A percentile compares a stretch with the other conserved stretches of the same genome.
Evolutionary conservation across 108 stramenopile species (phyloP).

Genomic region (Epithemia pelagica): DNA sequence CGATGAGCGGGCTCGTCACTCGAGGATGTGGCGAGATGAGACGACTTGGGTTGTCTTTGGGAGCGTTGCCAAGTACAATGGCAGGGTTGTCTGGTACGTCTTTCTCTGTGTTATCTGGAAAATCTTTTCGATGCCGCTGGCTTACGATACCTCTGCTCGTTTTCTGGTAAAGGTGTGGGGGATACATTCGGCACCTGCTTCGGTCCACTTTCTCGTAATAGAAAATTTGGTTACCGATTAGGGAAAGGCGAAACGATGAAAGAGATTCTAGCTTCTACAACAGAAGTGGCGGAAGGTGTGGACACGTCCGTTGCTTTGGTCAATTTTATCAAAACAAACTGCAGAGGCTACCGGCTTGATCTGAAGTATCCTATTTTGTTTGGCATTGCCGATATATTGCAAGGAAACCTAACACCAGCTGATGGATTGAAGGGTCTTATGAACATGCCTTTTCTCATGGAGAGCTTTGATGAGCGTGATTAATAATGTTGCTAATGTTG

Average conservation of each 20-base stretch:
- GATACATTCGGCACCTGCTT: slow-evolving; percentile 98
- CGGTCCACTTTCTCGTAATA: slow-evolving; percentile 91
- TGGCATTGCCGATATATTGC: slow-evolving; percentile 87
- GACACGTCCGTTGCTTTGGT: slow-evolving; percentile 90
- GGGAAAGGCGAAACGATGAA: slow-evolving; percentile 92
- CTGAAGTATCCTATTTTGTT: slow-evolving; percentile 95
- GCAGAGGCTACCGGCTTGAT: slow-evolving; percentile 89
- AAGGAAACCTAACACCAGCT: slow-evolving; percentile 79
- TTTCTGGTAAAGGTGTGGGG: slow-evolving; percentile 64
- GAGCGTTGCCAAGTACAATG: slow-evolving; percentile 83
- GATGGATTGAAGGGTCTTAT: slow-evolving; percentile 89
- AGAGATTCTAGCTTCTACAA: slow-evolving; percentile 76
- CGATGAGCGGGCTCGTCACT: slow-evolving; percentile 93
- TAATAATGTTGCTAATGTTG: slow-evolving; percentile 10
- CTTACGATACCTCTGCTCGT: no score
- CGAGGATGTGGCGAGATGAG: slow-evolving; percentile 95
- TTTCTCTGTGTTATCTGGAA: no score
- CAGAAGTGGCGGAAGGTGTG: slow-evolving; percentile 94
- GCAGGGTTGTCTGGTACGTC: slow-evolving; percentile 80
- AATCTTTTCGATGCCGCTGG: background rate
- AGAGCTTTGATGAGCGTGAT: slow-evolving; percentile 74
- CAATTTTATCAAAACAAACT: slow-evolving; percentile 78
- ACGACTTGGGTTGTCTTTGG: slow-evolving; percentile 81
- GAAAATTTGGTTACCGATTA: slow-evolving; percentile 87
- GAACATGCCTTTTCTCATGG: slow-evolving; percentile 91